Conservation (phyloP, 2,329 filamentous ascomycete species). For the Fusarium decemcellulare region DNA sequence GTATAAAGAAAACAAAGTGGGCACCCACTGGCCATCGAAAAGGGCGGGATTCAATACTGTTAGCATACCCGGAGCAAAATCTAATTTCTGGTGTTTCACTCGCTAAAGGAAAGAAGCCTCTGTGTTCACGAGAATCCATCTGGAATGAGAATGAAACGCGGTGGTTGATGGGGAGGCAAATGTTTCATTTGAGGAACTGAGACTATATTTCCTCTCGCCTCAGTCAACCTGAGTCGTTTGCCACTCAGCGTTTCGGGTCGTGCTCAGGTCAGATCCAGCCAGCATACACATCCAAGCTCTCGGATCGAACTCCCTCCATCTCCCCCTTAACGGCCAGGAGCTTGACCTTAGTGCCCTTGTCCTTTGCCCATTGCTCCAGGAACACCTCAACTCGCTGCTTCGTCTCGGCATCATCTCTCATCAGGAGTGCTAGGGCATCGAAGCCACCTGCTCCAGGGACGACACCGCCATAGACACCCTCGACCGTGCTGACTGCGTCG, state of each 20-base stretch:
- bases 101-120: neutral
- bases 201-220: constrained; percentile 28
- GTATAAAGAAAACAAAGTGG: constrained; percentile 14
- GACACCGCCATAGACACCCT: constrained; percentile 90
- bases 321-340: constrained; percentile 80
- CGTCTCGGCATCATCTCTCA: constrained; percentile 79
- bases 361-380: constrained; percentile 74
- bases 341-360: constrained; percentile 74
- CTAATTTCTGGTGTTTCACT: constrained; percentile 32
- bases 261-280: constrained; percentile 56
- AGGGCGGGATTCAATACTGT: constrained; percentile 21
- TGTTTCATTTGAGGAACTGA: constrained; percentile 34
- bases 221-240: neutral
- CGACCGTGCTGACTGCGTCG: constrained; percentile 78
- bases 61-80: constrained; percentile 39
- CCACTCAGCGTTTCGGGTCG: neutral
- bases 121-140: neutral
- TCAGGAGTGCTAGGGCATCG: constrained; percentile 87
- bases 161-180: constrained; percentile 18
- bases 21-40: constrained; percentile 23
- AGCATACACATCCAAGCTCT: constrained; percentile 60
- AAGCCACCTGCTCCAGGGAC: constrained; percentile 96
- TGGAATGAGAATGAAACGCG: constrained; percentile 37
- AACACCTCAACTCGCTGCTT: constrained; percentile 72
- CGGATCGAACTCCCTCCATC: constrained; percentile 73